A percentile compares a stretch with the other conserved stretches of the same genome.
These are phyloP conservation scores for Athelia psychrophila DNA, from an alignment of 1,284 basidiomycete genomes.

Conservation along the genomic window DNA sequence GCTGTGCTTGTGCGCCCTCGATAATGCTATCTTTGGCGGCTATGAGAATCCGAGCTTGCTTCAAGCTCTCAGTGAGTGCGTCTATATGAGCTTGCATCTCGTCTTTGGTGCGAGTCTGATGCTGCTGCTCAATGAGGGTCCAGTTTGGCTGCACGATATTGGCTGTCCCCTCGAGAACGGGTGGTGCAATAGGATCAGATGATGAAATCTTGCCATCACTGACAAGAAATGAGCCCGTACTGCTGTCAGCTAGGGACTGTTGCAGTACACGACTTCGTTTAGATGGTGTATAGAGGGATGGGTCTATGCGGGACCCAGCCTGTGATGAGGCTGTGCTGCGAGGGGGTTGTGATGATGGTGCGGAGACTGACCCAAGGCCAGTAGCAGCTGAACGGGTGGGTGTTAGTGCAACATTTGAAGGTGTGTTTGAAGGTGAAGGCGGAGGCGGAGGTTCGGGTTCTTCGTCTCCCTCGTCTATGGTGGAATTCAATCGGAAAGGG, in stretches of 20 bases:
- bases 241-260: slow-evolving; percentile 8
- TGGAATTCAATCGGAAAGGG: slow-evolving; percentile 2
- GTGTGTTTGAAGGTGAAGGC: too few relatives aligned
- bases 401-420: slow-evolving; percentile 9
- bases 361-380: too few relatives aligned
- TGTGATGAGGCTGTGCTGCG: neutral
- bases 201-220: slow-evolving; percentile 14
- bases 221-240: slow-evolving; percentile 20
- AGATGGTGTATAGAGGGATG: slow-evolving; percentile 13
- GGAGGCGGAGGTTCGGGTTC: too few relatives aligned
- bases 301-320: neutral
- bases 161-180: slow-evolving; percentile 7
- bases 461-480: too few relatives aligned
- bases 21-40: slow-evolving; percentile 13
- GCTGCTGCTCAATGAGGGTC: slow-evolving; percentile 5
- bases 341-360: too few relatives aligned
- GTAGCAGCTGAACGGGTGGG: neutral
- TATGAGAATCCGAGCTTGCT: slow-evolving; percentile 8
- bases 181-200: slow-evolving; percentile 9
- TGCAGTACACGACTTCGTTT: slow-evolving; percentile 16
- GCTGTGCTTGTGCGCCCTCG: slow-evolving; percentile 19
- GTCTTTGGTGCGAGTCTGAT: neutral
- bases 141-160: slow-evolving; percentile 12
- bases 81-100: neutral
- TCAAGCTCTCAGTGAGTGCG: slow-evolving; percentile 7